Conservation (phyloP, 805 yeast species). For the Pichia rugopelliculosa region DNA sequence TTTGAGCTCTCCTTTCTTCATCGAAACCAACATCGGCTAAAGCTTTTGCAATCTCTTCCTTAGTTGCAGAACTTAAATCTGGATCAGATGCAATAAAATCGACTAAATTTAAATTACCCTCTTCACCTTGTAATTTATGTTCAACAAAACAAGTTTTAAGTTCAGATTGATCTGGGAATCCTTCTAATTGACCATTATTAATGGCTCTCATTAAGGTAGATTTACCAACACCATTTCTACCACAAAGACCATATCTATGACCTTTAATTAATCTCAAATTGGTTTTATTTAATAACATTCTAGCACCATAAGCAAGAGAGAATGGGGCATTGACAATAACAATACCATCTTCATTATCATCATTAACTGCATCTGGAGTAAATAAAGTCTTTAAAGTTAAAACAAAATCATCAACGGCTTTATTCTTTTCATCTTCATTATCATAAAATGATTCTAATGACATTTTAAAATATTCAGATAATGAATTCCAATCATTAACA, state of each 20-base stretch:
- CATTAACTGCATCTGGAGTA: constrained; percentile 46
- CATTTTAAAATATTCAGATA: constrained; percentile 45
- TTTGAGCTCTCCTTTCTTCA: constrained; percentile 80
- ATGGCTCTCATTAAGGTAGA: constrained; percentile 96
- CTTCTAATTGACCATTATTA: constrained; percentile 93
- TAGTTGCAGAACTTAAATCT: constrained; percentile 57
- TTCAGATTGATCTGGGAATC: constrained; percentile 86
- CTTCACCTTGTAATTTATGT: constrained; percentile 92
- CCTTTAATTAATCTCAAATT: constrained; percentile 82
- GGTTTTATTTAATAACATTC: constrained; percentile 94
- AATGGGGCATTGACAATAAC: constrained; percentile 92
- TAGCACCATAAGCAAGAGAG: constrained; percentile 94
- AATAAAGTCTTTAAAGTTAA: constrained; percentile 46
- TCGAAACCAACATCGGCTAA: constrained; percentile 84
- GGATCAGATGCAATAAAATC: constrained; percentile 85
- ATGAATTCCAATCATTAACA: constrained; percentile 64
- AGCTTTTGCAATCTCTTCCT: constrained; percentile 67
- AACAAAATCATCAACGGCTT: constrained; percentile 39
- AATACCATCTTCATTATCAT: constrained; percentile 69
- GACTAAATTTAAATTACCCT: constrained; percentile 84
- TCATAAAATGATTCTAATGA: constrained; percentile 30
- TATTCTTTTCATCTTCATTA: constrained; percentile 29
- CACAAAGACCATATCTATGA: constrained; percentile 95
- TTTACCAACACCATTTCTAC: constrained; percentile 98
- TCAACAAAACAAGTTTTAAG: constrained; percentile 94